Base-by-base conservation (phyloP, 176 grass and related monocot species). In the Zea mays region DNA sequence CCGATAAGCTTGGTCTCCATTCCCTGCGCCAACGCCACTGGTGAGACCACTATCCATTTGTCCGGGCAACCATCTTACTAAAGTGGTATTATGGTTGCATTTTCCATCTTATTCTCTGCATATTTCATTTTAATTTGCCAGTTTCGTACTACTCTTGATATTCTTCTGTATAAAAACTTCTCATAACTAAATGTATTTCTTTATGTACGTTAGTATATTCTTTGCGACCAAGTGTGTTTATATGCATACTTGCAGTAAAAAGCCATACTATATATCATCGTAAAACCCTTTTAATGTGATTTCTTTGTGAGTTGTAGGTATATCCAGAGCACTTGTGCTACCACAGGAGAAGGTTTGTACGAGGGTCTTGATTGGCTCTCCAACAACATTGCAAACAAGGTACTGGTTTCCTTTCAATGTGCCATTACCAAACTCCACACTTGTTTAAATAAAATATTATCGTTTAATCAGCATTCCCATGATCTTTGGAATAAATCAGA, bases 21-120 rank as follows among this genome's bases (percentile, higher is more conserved):
- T 94, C 92, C 54, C 71, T 94, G 49, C 88, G 91, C 80, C 91
- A 94, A 77, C 82, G 92, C 46, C 92, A 91, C 42, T 94, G 88
- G 91, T 90, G 86, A 27, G 46, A 48, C 37, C 37, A 57, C 5
- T 3, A 27, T 11, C 50, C 0, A 69, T n/a, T 84, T 74, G 33
- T 44, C 41, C 10, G 36, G 38, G 0, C 48, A 69, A 73, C 33
- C 13, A 17, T 17, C 43, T 34, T 4, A 36, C 8, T 33, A n/a
- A 8, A 33, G 1, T 36, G 11, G n/a, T 46, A 59, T 62, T 36
- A 35, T 36, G 65, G 17, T 79, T 50, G 79, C 10, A 6, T 12
- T 63, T 48, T 60, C 41, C 45, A 67, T 57, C 8, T 35, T 8
- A 74, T 72, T 37, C 80, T 49, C 1, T 48, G 7, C 8, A 38